Evolutionary conservation across 768 basidiomycete species (phyloP), one percentile per base, ranked within the genome.

Genomic region (Suillus plorans): DNA sequence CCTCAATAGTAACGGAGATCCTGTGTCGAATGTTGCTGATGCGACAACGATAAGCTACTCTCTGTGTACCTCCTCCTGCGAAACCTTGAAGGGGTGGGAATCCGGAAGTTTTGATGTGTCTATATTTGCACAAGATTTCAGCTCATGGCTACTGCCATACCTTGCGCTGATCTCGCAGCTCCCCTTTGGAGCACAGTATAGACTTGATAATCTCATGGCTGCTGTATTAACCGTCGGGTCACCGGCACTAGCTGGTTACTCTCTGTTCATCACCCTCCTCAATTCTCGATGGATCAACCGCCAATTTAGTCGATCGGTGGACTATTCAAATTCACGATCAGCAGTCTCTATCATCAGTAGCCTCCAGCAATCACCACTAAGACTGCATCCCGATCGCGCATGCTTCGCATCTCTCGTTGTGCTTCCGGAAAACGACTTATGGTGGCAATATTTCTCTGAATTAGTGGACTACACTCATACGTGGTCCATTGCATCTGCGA

Each of bases 81-180:
- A 72, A 5, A 31, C 31, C 31, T 31, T 31, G 34, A 8, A 0
- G 3, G 55, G 57, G 1, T 49, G 64, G 10, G 61, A 31, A 1
- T 31, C 31, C 31, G 31, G 31, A 31, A 31, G 63, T 6, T 75
- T 73, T 16, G 22, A 18, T 8, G 70, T 70, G 68, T 25, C n/a
- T 5, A 37, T 39, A 3, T 74, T 74, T 57, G 55, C 74, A 0
- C 79, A 80, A 53, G 73, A 80, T 56, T 83, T 79, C 66, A 72
- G 76, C 12, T 66, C 81, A 0, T 85, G 83, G 84, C 72, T 84
- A 5, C 63, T 85, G 7, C 84, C 84, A 7, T 84, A 81, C 76
- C 76, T 85, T 10, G 81, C 83, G 0, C 68, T 85, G 7, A 70
- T 84, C 18, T 82, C 82, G 0, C 82, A 83, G 53, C 77, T 85